Evolutionary conservation across 352 stramenopile species (phyloP).

Genomic region (Globisporangium uncinulatum): DNA sequence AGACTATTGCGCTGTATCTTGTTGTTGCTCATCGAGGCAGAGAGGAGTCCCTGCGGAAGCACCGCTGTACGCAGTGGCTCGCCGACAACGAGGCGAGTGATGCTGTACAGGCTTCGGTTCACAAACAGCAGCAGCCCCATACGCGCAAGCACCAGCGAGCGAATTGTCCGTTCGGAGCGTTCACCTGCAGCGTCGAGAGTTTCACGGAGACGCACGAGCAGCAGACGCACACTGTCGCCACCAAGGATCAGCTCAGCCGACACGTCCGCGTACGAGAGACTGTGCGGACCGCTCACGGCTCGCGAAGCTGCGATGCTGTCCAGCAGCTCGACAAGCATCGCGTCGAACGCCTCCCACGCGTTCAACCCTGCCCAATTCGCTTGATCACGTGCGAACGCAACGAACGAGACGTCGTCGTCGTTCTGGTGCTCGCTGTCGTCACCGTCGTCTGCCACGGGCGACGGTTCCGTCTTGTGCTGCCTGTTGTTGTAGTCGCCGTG

Average conservation of each 20-base stretch:
- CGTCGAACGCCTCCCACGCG: constrained; percentile 10
- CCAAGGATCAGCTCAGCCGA: constrained; percentile 17
- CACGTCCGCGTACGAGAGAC: constrained; percentile 29
- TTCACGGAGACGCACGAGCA: background rate
- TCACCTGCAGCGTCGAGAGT: background rate
- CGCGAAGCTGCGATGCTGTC: constrained; percentile 20
- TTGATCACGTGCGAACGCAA: constrained; percentile 1
- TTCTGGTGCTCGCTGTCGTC: background rate
- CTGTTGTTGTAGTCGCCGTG: background rate
- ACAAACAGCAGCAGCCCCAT: constrained; percentile 34
- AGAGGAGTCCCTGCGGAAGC: background rate
- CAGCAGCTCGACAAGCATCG: constrained; percentile 21
- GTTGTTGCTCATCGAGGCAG: background rate
- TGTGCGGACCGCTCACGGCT: constrained; percentile 10
- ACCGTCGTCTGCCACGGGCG: background rate
- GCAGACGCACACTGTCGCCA: constrained; percentile 8
- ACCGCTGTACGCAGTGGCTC: constrained; percentile 7
- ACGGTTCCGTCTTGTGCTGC: constrained; percentile 1
- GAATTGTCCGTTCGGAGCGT: background rate
- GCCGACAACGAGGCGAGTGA: constrained; percentile 29
- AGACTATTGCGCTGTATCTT: background rate
- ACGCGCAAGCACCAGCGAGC: constrained; percentile 16
- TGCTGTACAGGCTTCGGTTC: constrained; percentile 36
- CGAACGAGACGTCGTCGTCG: background rate
- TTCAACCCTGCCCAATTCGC: background rate